These are phyloP conservation scores for Syzygium aqueum DNA, from an alignment of 345 rosid species.

Conservation along the genomic window DNA sequence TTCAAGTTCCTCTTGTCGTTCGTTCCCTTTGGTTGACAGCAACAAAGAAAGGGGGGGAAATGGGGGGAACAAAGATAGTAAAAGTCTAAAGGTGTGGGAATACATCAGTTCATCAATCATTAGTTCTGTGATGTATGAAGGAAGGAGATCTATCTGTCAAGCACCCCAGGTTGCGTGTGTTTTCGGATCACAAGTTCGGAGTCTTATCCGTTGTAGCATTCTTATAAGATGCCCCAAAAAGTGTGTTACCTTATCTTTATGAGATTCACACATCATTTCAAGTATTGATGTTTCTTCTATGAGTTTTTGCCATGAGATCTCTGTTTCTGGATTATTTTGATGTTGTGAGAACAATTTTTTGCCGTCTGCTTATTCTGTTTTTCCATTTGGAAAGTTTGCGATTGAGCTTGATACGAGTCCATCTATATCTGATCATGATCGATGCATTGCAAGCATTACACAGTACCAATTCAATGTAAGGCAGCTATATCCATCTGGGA, in stretches of 20 bases:
- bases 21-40: not conserved
- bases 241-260: not conserved
- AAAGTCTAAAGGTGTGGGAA: not conserved
- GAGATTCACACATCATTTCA: not conserved
- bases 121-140: not conserved
- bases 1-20: not conserved
- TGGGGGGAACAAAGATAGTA: not conserved
- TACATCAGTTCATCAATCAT: not conserved
- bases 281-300: not conserved
- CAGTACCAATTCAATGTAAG: not conserved
- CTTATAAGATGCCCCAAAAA: not conserved
- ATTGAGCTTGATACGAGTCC: not conserved
- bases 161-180: not conserved
- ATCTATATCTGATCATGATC: not conserved
- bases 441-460: not conserved
- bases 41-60: not conserved
- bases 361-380: not conserved
- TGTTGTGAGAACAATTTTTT: not conserved
- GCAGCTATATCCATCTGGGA: not conserved
- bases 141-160: not conserved
- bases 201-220: not conserved
- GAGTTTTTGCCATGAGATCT: not conserved
- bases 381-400: not conserved
- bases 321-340: not conserved
- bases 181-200: not conserved